These are phyloP conservation scores for Xerocomellus amylosporus DNA, from an alignment of 768 basidiomycete species.

Conservation along the genomic window DNA sequence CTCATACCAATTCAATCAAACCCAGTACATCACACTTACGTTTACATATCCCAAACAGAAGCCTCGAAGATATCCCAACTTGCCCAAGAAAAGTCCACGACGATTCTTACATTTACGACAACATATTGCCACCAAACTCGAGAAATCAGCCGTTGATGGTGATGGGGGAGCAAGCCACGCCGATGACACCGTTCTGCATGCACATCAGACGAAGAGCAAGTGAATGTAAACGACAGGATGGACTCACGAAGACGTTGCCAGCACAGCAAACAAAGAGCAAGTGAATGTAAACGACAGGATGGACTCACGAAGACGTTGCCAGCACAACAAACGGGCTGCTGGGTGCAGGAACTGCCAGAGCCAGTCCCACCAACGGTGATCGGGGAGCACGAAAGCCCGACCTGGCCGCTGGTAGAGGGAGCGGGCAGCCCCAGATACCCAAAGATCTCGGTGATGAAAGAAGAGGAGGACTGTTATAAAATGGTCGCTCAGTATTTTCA, in stretches of 20 bases:
- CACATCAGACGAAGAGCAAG: neutral
- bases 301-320: neutral
- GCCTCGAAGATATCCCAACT: too few species aligned
- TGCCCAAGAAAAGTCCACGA: neutral
- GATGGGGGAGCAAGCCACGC: neutral
- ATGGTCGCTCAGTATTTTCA: neutral
- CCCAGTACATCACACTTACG: neutral
- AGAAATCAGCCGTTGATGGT: neutral
- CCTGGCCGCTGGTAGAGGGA: neutral
- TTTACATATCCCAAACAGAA: neutral
- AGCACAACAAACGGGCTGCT: too few species aligned
- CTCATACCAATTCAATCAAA: neutral
- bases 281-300: neutral
- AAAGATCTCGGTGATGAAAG: neutral
- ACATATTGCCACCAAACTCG: neutral
- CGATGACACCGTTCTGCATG: neutral
- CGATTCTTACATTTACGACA: neutral
- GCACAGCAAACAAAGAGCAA: neutral
- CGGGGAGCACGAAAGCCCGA: slow-evolving; percentile 1
- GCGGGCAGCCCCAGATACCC: neutral
- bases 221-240: neutral
- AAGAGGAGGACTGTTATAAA: neutral
- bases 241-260: neutral
- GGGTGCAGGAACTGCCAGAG: neutral
- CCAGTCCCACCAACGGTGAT: neutral